Evolutionary conservation across 2,329 filamentous ascomycete species (phyloP).

Genomic region (Epichloe baconii): DNA sequence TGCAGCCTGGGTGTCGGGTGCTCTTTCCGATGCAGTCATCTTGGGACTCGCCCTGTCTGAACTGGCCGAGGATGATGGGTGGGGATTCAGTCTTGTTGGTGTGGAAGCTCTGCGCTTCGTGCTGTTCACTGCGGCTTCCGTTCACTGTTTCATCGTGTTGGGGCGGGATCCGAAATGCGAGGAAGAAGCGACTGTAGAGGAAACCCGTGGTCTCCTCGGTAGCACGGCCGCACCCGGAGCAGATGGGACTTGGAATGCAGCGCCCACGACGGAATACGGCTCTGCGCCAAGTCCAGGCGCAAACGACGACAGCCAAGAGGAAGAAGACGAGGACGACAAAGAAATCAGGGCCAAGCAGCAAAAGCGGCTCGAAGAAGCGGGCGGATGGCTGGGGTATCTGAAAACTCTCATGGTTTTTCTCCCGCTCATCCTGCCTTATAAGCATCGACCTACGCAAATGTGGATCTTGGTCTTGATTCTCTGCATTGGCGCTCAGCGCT

Average conservation of each 20-base stretch:
- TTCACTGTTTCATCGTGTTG: neutral
- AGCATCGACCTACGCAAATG: slow-evolving; percentile 13
- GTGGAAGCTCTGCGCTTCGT: neutral
- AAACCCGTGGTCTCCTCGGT: slow-evolving; percentile 3
- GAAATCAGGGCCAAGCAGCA: slow-evolving; percentile 12
- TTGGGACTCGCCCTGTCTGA: neutral
- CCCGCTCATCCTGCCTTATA: slow-evolving; percentile 14
- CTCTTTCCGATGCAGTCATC: slow-evolving; percentile 1
- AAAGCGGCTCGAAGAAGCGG: slow-evolving; percentile 12
- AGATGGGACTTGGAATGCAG: neutral
- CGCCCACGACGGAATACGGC: slow-evolving; percentile 2
- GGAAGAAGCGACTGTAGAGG: neutral
- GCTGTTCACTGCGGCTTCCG: neutral
- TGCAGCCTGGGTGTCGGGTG: slow-evolving; percentile 3
- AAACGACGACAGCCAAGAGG: slow-evolving; percentile 6
- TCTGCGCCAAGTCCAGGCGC: slow-evolving; percentile 10
- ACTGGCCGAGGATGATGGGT: neutral
- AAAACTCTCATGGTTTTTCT: slow-evolving; percentile 13
- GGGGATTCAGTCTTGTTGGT: neutral
- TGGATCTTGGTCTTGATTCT: slow-evolving; percentile 12
- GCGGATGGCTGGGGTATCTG: slow-evolving; percentile 14
- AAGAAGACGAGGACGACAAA: slow-evolving; percentile 10
- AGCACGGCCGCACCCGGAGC: neutral
- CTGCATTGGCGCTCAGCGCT: slow-evolving; percentile 10
- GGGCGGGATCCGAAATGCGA: neutral